Evolutionary conservation across 2,329 filamentous ascomycete genomes (phyloP), one percentile per base, ranked within the genome.

Genomic region (Diaporthe aspalathi): DNA sequence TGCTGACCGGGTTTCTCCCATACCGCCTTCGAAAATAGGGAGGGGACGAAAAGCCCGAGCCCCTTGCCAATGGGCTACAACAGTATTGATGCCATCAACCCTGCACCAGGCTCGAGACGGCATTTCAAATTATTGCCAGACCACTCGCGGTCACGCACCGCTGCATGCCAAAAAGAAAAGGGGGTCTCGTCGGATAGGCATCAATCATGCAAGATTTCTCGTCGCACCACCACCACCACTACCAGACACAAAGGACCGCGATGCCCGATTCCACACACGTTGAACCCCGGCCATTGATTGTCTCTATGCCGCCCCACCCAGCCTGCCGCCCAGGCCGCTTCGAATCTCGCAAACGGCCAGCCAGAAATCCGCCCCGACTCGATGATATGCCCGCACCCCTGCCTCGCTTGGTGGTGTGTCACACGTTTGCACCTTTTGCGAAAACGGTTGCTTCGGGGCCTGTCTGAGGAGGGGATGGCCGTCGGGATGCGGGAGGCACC

Each of bases 401-500:
- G 65, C 57, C 57, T 49, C 43, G 20, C 17, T 50, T 38, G 60
- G 60, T 65, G 60, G 60, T 65, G 49, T 66, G 69, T 69, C 69
- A 73, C 69, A 71, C 56, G 38, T 69, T 67, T 56, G 38, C 63
- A 67, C 43, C 47, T 47, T 45, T 47, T 47, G 65, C 56, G 68
- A 68, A 40, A 53, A 62, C 63, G 69, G 69, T 66, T 63, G 49
- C 52, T 63, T 67, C 54, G 65, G 63, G 65, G 38, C 62, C 62
- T 56, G 66, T 68, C 69, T 69, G 52, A 49, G 47, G 67, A n/a
- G 71, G 71, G 56, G 56, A 57, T 65, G 45, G 43, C 71, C 63
- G 54, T 49, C 71, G 35, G 50, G 66, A 68, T 70, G 66, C 60
- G 53, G 69, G 57, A 71, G 40, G 66, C 66, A 60, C 72, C 72